Base-by-base conservation (phyloP, 306 rosid genomes). In the Cucurbita pepo region DNA sequence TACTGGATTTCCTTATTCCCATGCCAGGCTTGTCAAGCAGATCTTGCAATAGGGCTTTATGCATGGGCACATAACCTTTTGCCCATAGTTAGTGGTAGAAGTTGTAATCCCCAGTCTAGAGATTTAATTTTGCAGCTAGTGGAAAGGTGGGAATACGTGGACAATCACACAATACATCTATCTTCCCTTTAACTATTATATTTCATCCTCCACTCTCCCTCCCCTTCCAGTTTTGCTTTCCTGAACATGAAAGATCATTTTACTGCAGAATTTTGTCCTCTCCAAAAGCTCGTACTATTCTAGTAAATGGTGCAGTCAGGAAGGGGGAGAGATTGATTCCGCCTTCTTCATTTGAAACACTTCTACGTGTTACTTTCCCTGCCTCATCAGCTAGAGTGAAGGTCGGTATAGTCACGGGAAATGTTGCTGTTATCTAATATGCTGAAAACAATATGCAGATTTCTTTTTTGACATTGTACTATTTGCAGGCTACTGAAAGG, bases 301-400 rank as follows among this genome's bases (percentile, higher is more conserved):
- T 94, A 79, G 85, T 94, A 41, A 94, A 94, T 78, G 79, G 89
- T 80, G 97, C 96, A 65, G 90, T 89, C 57, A 94, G 88, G 84
- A 94, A 89, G 83, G 97, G 97, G 65, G 98, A 94, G 75, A 85
- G 97, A 8, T 78, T 94, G 74, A 83, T 94, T 74, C 96, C 96
- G 63, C 97, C 96, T 41, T 55, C 91, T 80, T 79, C 95, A 19
- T 81, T 90, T 75, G 97, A 89, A 82, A 85, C 74, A 78, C 86
- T 94, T 78, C 7, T 86, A 69, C 86, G 88, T 38, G 91, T 77
- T 79, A 90, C 95, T 37, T 94, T 86, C 69, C 92, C 97, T 41
- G 77, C 85, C 18, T 80, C 88, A 72, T 86, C 98, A 41, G 78
- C 90, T 56, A 87, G 97, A 90, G 81, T 90, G 37, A 94, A 87